Percentiles rank a stretch among this genome's conserved stretches.
These are phyloP conservation scores for Gloeopeniophorella convolvens DNA, from an alignment of 768 basidiomycete species.

Conservation along the genomic window DNA sequence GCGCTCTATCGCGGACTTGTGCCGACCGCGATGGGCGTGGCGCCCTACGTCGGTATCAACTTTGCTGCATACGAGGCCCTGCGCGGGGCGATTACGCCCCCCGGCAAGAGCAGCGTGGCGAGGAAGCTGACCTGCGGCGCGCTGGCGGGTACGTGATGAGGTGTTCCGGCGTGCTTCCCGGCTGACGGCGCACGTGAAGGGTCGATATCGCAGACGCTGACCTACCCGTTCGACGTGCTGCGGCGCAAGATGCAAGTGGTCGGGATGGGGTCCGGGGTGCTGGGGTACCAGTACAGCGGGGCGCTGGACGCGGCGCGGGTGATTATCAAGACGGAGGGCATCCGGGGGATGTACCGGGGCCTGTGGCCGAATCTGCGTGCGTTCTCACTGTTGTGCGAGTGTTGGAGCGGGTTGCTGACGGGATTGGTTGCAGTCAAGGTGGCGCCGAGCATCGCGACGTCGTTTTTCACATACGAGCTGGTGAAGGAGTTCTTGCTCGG, in stretches of 20 bases:
- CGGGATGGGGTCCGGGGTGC: slow-evolving; percentile 52
- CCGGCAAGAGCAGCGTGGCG: slow-evolving; percentile 59
- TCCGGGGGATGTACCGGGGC: slow-evolving; percentile 74
- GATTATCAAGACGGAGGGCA: slow-evolving; percentile 69
- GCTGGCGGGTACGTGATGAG: slow-evolving; percentile 55
- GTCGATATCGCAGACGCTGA: slow-evolving; percentile 89
- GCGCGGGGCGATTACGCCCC: slow-evolving; percentile 71
- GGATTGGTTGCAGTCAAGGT: slow-evolving; percentile 59
- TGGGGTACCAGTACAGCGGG: slow-evolving; percentile 66
- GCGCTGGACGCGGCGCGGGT: slow-evolving; percentile 70
- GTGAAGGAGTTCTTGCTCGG: slow-evolving; percentile 45
- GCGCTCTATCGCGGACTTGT: slow-evolving; percentile 83
- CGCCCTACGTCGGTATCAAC: slow-evolving; percentile 85
- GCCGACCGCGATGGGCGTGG: slow-evolving; percentile 83
- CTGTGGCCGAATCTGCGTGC: slow-evolving; percentile 84
- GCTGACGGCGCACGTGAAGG: slow-evolving; percentile 37
- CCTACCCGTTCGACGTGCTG: slow-evolving; percentile 93
- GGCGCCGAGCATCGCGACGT: slow-evolving; percentile 84
- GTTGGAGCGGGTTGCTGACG: slow-evolving; percentile 3
- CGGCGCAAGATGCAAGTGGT: slow-evolving; percentile 94
- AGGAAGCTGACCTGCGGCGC: slow-evolving; percentile 83
- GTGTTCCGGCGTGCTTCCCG: background rate
- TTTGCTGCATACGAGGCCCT: slow-evolving; percentile 91
- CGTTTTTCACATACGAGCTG: slow-evolving; percentile 79
- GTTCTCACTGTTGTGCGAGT: slow-evolving; percentile 26